These are phyloP conservation scores for Aphanocladium album DNA, from an alignment of 2,329 filamentous ascomycete genomes.

Conservation along the genomic window DNA sequence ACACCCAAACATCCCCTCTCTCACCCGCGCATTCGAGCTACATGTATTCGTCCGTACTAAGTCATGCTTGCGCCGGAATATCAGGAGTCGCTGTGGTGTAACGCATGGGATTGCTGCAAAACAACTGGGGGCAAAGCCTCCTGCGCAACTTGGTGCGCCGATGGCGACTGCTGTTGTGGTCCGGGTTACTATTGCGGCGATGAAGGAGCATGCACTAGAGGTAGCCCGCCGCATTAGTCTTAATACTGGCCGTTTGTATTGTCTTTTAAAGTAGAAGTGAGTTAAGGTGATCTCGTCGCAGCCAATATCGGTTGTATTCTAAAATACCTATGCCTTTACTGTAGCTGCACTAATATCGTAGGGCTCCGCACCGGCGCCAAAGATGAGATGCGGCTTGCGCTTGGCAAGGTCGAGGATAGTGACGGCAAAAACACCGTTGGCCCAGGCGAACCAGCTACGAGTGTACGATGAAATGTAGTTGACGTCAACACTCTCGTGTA, in stretches of 20 bases:
- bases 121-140: neutral
- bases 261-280: too few species aligned
- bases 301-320: neutral
- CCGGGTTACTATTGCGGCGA: neutral
- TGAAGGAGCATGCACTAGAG: neutral
- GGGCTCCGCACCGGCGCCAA: conserved; percentile 57
- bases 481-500: conserved; percentile 92
- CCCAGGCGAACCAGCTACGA: conserved; percentile 95
- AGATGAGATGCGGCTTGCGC: conserved; percentile 83
- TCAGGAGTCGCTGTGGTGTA: neutral
- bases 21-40: neutral
- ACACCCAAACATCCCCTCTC: too few species aligned
- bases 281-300: too few species aligned
- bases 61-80: too few species aligned
- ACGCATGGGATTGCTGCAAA: neutral
- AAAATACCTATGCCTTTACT: neutral
- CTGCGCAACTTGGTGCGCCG: neutral
- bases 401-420: conserved; percentile 86
- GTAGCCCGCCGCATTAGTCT: neutral
- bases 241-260: neutral
- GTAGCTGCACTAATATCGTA: conserved; percentile 34
- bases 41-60: neutral
- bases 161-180: neutral
- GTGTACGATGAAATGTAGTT: conserved; percentile 64
- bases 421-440: conserved; percentile 91